These are phyloP conservation scores for Suhomyces kilbournensis DNA, from an alignment of 805 yeast species.

Conservation along the genomic window DNA sequence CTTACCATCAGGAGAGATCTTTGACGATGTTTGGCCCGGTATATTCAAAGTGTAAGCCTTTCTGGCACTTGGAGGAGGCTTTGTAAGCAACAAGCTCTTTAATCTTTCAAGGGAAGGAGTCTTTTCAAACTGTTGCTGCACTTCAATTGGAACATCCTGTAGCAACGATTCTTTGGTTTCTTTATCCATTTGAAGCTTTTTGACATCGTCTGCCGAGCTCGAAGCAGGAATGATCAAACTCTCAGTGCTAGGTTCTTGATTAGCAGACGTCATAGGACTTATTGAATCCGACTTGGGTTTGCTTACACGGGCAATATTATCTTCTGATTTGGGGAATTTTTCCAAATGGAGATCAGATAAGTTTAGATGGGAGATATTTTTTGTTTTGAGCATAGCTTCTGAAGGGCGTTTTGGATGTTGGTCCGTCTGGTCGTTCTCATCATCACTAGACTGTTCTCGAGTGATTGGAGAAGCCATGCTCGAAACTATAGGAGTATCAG, in stretches of 20 bases:
- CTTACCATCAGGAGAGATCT: conserved; percentile 72
- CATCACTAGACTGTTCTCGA: conserved; percentile 28
- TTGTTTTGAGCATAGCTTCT: conserved; percentile 22
- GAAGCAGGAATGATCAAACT: conserved; percentile 1
- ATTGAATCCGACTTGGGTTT: conserved; percentile 15
- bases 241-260: neutral
- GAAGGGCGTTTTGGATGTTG: conserved; percentile 2
- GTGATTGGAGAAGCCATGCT: conserved; percentile 52
- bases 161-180: conserved; percentile 14
- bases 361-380: conserved; percentile 40
- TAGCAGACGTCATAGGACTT: conserved; percentile 16
- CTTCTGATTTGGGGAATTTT: conserved; percentile 1
- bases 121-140: conserved; percentile 37
- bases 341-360: conserved; percentile 29
- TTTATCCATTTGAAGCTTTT: conserved; percentile 6
- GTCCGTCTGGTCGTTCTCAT: conserved; percentile 20
- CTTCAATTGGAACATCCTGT: conserved; percentile 32
- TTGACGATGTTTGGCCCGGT: conserved; percentile 85
- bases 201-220: conserved; percentile 1
- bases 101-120: conserved; percentile 41
- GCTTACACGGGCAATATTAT: neutral
- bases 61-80: conserved; percentile 41
- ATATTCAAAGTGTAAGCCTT: conserved; percentile 84
- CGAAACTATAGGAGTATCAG: conserved; percentile 71
- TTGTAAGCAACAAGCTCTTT: conserved; percentile 31